A percentile compares a stretch with the other conserved stretches of the same genome.
These are phyloP conservation scores for Phytopythium ostracodes DNA, from an alignment of 352 stramenopile species.

Conservation along the genomic window DNA sequence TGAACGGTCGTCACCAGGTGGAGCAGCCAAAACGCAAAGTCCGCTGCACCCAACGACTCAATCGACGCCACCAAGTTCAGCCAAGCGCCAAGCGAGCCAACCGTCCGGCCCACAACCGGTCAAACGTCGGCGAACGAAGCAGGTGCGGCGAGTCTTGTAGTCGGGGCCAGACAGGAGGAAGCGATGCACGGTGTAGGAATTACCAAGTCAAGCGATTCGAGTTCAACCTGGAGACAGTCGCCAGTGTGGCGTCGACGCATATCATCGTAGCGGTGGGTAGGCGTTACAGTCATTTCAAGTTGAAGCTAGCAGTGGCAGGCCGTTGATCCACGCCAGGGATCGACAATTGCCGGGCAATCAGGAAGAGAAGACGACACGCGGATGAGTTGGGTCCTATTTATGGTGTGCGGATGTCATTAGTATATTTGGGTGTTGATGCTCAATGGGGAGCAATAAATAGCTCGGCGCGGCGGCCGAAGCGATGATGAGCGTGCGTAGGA, in stretches of 20 bases:
- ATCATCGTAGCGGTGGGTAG: not conserved
- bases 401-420: not conserved
- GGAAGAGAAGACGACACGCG: not conserved
- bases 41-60: not conserved
- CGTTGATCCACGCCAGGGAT: not conserved
- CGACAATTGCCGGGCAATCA: not conserved
- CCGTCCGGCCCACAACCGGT: not conserved
- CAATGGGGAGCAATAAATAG: not conserved
- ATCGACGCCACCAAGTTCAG: not conserved
- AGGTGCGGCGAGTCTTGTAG: not conserved
- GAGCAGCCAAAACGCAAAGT: not conserved
- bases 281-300: not conserved
- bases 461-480: not conserved
- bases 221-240: no score
- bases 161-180: not conserved
- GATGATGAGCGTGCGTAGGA: not conserved
- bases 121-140: slow-evolving; percentile 1
- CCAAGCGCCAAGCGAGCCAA: not conserved
- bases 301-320: not conserved
- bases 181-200: not conserved
- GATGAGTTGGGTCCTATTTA: not conserved
- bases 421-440: not conserved
- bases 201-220: not conserved
- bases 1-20: not conserved
- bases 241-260: no score